Evolutionary conservation across 106 monocot genomes (phyloP).

Genomic region (Posidonia australis): DNA sequence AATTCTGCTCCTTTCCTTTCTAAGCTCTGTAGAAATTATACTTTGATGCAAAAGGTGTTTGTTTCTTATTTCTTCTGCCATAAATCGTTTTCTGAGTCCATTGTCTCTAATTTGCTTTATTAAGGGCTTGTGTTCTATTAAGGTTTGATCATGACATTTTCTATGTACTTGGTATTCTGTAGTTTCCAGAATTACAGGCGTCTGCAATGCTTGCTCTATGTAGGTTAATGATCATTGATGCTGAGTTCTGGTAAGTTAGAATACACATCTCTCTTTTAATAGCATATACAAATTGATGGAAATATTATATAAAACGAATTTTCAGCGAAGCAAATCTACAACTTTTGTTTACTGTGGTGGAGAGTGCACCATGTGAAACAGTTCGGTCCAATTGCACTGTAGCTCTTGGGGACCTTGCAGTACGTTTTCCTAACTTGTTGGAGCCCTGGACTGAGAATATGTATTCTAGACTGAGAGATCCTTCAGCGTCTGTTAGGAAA

Average conservation of each 20-base stretch:
- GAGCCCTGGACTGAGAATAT: conserved; percentile 98
- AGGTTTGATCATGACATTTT: background rate
- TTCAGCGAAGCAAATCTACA: conserved; percentile 87
- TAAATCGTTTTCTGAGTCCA: background rate
- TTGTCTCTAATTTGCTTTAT: background rate
- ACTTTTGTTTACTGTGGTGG: conserved; percentile 86
- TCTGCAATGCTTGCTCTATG: conserved; percentile 98
- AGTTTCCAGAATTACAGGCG: conserved; percentile 85
- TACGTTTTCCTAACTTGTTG: conserved; percentile 89
- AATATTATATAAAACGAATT: conserved; percentile 1
- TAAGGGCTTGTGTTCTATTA: background rate
- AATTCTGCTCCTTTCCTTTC: conserved; percentile 73
- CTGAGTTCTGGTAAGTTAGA: conserved; percentile 71
- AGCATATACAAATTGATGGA: background rate
- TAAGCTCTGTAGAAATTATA: conserved; percentile 85
- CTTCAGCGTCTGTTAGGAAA: conserved; percentile 82
- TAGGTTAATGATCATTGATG: conserved; percentile 90
- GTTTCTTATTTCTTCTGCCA: background rate
- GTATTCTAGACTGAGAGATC: conserved; percentile 81
- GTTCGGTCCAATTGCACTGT: conserved; percentile 95
- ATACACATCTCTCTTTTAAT: background rate
- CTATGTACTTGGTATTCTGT: conserved; percentile 8
- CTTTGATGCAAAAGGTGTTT: conserved; percentile 80
- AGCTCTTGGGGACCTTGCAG: conserved; percentile 88
- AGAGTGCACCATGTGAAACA: conserved; percentile 69